Evolutionary conservation across 1,139 yeast species (phyloP), one percentile per base, ranked within the genome.

Genomic region (Nakaseomyces delphensis): DNA sequence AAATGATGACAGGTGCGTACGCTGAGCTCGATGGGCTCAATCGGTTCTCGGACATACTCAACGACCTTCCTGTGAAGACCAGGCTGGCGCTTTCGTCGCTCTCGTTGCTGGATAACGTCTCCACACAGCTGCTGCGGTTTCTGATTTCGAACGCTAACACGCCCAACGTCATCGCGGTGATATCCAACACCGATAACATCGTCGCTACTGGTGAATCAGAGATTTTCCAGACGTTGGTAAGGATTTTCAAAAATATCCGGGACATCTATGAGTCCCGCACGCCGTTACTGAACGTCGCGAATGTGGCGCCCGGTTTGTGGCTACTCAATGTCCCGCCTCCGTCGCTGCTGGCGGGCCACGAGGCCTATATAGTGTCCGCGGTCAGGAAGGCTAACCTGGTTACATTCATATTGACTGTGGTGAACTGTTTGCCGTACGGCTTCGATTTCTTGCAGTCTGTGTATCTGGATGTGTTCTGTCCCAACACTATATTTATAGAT

Each of bases 361-460:
- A 79, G 53, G 82, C 78, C 43, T 57, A 47, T 44, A 73, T 81
- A 44, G 71, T 79, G 32, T 72, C 81, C 18, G 79, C 91, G 0
- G 62, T 89, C 31, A 76, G 95, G 47, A 84, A 89, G 53, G 84
- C 87, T 1, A 91, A 91, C 55, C 64, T 91, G 52, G 85, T 96
- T 0, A 86, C 96, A 0, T 91, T 87, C 58, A 68, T 86, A 36
- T 75, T 87, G 13, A 94, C 96, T 0, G 77, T 93, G 1, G 69
- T 87, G 48, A 95, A 96, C 41, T 74, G 85, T 5, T 73, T 83
- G 45, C 93, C 85, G 49, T 82, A 85, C 40, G 97, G 96, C 1
- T 87, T 91, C 59, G 83, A 80, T 64, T 80, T 82, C 58, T 70
- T 91, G 51, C 84, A 89, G 60, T 87, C 84, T 56, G 77, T 82